Base-by-base conservation (phyloP, 2,329 filamentous ascomycete species). In the Hypoxylon sp. region DNA sequence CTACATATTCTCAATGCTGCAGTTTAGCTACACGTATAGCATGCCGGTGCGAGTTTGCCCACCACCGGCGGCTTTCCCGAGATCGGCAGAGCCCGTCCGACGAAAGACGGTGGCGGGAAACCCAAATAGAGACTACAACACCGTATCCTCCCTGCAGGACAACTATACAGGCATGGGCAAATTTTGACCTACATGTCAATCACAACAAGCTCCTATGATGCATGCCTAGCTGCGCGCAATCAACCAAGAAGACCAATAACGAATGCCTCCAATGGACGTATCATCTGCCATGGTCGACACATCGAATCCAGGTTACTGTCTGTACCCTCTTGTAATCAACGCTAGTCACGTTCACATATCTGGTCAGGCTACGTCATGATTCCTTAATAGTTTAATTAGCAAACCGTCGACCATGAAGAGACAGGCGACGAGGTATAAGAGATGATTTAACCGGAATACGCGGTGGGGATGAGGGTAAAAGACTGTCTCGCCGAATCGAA, bases 81-180 rank as follows among this genome's bases (percentile, higher is more conserved):
- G 54, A 65, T 61, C 51, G 57, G 58, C 57, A 55, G 26, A 51
- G 22, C 14, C 53, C 11, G 14, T 61, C 67, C 61, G 51, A 59
- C 50, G 22, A 54, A 28, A 50, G 44, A 33, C 33, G 32, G 48
- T 44, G 54, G 28, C 16, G 9, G 46, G 42, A 57, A 50, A 18
- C 60, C 64, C 67, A 46, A 40, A 22, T 56, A 55, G 32, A 46
- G 38, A 36, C 52, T 55, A 56, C 50, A 36, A 50, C 56, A 36
- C 33, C 61, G 12, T 53, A 49, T 38, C 36, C 36, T 57, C 45
- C 11, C 54, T 65, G 62, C 62, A 53, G 24, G 45, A 52, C 46
- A 54, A 42, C 51, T 51, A 44, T 62, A 42, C 40, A 55, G 14
- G 32, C 46, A 58, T 59, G 53, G 53, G 50, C 53, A 56, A 46